These are phyloP conservation scores for Edaphochlamys debaryana DNA, from an alignment of 139 green algal species.

Conservation along the genomic window DNA sequence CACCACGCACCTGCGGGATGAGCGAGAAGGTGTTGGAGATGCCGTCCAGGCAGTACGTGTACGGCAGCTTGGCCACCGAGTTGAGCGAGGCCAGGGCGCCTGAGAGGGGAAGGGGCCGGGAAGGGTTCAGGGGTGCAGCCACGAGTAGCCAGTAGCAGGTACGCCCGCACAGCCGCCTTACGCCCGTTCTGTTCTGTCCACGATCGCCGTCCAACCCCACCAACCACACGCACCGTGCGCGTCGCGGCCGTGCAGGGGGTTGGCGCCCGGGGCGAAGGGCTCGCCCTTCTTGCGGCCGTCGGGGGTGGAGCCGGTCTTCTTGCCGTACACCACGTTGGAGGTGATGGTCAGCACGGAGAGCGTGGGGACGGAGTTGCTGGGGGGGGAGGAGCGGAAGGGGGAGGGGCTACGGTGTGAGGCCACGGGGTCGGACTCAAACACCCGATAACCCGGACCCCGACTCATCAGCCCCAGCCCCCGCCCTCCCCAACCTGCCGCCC, in stretches of 20 bases:
- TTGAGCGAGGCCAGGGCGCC: conserved; percentile 76
- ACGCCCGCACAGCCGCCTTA: too few relatives aligned
- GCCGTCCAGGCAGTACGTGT: conserved; percentile 73
- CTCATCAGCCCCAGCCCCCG: too few relatives aligned
- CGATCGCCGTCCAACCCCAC: too few relatives aligned
- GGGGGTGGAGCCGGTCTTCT: conserved; percentile 73
- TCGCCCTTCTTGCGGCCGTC: conserved; percentile 77
- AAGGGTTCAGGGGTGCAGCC: too few relatives aligned
- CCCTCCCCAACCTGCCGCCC: too few relatives aligned
- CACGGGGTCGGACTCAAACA: too few relatives aligned
- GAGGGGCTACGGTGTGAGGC: background rate
- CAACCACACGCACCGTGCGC: too few relatives aligned
- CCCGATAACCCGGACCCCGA: too few relatives aligned
- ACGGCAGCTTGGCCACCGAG: conserved; percentile 64
- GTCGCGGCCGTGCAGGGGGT: conserved; percentile 79
- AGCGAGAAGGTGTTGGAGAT: conserved; percentile 84
- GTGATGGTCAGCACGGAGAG: conserved; percentile 85
- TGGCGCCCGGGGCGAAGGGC: conserved; percentile 75
- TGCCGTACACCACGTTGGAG: conserved; percentile 78
- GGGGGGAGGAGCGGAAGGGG: background rate
- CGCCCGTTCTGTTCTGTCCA: too few relatives aligned
- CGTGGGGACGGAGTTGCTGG: conserved; percentile 66
- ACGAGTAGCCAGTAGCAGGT: too few relatives aligned
- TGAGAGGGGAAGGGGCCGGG: too few relatives aligned
- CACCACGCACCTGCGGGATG: conserved; percentile 50